Evolutionary conservation across 495 filamentous ascomycete genomes (phyloP).

Genomic region (Aeminium ludgeri): DNA sequence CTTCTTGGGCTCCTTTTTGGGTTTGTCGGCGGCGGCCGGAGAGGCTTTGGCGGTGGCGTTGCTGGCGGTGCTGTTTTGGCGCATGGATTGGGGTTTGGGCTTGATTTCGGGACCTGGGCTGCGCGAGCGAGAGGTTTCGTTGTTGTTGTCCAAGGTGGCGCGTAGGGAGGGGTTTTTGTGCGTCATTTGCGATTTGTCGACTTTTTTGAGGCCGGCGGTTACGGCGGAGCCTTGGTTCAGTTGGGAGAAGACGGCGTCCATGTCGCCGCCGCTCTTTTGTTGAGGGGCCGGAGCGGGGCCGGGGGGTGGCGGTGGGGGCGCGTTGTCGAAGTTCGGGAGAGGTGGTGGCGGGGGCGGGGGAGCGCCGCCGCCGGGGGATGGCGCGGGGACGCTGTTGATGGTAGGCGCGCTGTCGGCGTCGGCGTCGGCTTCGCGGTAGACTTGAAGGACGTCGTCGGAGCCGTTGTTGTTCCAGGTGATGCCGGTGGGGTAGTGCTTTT

Average conservation of each 20-base stretch:
- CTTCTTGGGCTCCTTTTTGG: constrained; percentile 45
- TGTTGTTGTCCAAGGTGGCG: constrained; percentile 39
- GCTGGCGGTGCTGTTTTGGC: constrained; percentile 58
- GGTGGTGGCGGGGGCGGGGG: constrained; percentile 43
- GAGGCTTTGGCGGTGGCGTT: constrained; percentile 47
- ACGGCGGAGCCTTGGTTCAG: constrained; percentile 77
- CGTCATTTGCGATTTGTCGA: constrained; percentile 87
- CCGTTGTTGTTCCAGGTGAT: constrained; percentile 80
- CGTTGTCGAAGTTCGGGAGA: constrained; percentile 36
- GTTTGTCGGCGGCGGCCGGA: constrained; percentile 66
- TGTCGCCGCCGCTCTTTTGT: constrained; percentile 32
- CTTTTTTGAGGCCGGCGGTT: constrained; percentile 76
- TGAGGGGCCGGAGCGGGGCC: constrained; percentile 36
- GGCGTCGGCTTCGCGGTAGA: constrained; percentile 24
- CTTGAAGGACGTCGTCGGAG: constrained; percentile 54
- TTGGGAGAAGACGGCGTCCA: constrained; percentile 74
- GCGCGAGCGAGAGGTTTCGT: constrained; percentile 38
- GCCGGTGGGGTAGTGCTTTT: constrained; percentile 59
- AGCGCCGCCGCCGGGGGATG: constrained; percentile 26
- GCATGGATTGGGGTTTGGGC: constrained; percentile 89
- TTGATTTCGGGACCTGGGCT: constrained; percentile 70
- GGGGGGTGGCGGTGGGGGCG: constrained; percentile 59
- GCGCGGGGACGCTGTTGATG: constrained; percentile 23
- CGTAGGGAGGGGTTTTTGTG: constrained; percentile 95
- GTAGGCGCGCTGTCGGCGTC: constrained; percentile 25